Evolutionary conservation across 805 yeast genomes (phyloP).

Genomic region (Schizosaccharomyces lindneri): DNA sequence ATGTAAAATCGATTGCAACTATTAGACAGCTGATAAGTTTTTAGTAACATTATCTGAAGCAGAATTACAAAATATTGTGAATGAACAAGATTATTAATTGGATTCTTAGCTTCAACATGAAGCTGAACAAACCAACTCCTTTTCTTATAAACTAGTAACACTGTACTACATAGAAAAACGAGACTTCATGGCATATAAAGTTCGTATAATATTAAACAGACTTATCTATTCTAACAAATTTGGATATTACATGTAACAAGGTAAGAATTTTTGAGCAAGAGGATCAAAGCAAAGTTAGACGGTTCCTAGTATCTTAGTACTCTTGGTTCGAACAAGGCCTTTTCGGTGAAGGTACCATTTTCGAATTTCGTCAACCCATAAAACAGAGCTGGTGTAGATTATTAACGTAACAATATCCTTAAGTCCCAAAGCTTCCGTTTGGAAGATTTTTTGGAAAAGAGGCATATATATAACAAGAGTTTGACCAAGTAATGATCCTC

Average conservation of each 20-base stretch:
- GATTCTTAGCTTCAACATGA: too few relatives aligned
- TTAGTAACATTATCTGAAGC: too few relatives aligned
- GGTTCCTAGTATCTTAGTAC: neutral
- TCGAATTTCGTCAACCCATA: slow-evolving; percentile 61
- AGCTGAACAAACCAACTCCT: too few relatives aligned
- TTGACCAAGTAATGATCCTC: slow-evolving; percentile 72
- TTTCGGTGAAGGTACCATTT: slow-evolving; percentile 19
- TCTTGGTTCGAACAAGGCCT: neutral
- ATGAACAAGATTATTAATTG: too few relatives aligned
- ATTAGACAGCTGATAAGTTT: too few relatives aligned
- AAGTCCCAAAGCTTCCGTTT: slow-evolving; percentile 67
- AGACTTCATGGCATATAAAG: too few relatives aligned
- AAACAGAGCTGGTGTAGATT: slow-evolving; percentile 49
- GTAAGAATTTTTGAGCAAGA: neutral
- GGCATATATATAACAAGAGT: slow-evolving; percentile 82
- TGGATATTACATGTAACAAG: too few relatives aligned
- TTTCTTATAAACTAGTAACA: too few relatives aligned
- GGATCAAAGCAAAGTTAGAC: neutral
- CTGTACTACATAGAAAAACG: too few relatives aligned
- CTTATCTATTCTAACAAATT: too few relatives aligned
- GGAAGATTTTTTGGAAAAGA: slow-evolving; percentile 75
- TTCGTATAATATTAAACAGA: neutral
- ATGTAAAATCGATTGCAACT: too few relatives aligned
- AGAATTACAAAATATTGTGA: too few relatives aligned
- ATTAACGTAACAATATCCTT: slow-evolving; percentile 43